Evolutionary conservation across 2,329 filamentous ascomycete genomes (phyloP).

Genomic region (Hymenoscyphus infarciens): DNA sequence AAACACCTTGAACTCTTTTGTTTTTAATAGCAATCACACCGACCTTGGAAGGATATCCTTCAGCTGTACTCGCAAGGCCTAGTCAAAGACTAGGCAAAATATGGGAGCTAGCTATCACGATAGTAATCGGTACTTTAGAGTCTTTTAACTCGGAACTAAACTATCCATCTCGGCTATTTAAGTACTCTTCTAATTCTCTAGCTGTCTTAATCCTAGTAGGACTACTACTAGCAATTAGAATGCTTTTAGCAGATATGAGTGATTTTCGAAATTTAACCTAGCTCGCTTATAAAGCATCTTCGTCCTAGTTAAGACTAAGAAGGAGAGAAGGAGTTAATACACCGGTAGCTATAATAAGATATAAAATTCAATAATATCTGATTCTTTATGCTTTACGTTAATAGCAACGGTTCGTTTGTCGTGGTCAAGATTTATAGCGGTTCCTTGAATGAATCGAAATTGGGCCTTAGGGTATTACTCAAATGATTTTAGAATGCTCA

Average conservation of each 20-base stretch:
- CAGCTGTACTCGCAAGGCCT: conserved; percentile 40
- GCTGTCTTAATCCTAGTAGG: conserved; percentile 45
- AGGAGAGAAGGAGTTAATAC: conserved; percentile 44
- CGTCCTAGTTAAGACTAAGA: conserved; percentile 39
- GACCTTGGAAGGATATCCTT: conserved; percentile 41
- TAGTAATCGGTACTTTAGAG: conserved; percentile 43
- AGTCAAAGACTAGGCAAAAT: conserved; percentile 42
- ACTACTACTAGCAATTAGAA: conserved; percentile 45
- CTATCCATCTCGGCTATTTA: conserved; percentile 45
- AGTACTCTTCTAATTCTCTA: conserved; percentile 48
- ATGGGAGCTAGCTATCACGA: conserved; percentile 39
- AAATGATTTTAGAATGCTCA: conserved; percentile 39
- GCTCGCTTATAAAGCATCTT: conserved; percentile 33
- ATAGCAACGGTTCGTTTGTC: conserved; percentile 36
- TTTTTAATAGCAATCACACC: conserved; percentile 47
- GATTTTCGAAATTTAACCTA: conserved; percentile 42
- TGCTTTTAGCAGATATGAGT: conserved; percentile 39
- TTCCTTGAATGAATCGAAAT: conserved; percentile 44
- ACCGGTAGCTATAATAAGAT: conserved; percentile 49
- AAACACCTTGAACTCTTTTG: conserved; percentile 37
- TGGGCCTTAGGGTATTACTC: conserved; percentile 37
- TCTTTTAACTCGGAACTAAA: conserved; percentile 34
- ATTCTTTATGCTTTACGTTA: conserved; percentile 9
- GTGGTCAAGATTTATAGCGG: conserved; percentile 38
- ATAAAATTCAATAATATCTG: conserved; percentile 38